phyloP scores from a whole-genome alignment of 805 yeast species.

The Yamadazyma laniorum region DNA sequence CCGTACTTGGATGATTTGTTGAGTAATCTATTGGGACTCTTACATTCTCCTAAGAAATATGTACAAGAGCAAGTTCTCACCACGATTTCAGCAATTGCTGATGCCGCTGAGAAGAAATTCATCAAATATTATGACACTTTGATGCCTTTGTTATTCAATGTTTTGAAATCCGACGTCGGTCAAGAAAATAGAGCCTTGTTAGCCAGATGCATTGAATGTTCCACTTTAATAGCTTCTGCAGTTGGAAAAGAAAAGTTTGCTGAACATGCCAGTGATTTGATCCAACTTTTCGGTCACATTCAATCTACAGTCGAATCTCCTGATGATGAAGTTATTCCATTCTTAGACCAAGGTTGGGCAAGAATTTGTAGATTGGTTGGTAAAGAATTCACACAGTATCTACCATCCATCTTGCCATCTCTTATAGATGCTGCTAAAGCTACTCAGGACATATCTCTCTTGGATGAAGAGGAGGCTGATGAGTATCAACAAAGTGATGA shows the following conservation, averaged over 20 bases:
- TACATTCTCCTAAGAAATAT: slow-evolving; percentile 84
- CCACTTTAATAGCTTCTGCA: slow-evolving; percentile 90
- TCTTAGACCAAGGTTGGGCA: slow-evolving; percentile 94
- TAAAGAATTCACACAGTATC: slow-evolving; percentile 76
- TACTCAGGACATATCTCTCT: slow-evolving; percentile 80
- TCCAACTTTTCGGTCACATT: slow-evolving; percentile 66
- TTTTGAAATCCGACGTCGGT: slow-evolving; percentile 74
- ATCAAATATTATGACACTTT: slow-evolving; percentile 89
- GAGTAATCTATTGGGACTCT: slow-evolving; percentile 66
- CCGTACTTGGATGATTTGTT: slow-evolving; percentile 88
- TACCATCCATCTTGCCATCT: slow-evolving; percentile 88
- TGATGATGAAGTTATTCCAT: slow-evolving; percentile 88
- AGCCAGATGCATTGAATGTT: slow-evolving; percentile 94
- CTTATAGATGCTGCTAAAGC: slow-evolving; percentile 81
- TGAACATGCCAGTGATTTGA: slow-evolving; percentile 70
- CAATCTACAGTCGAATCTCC: slow-evolving; percentile 57
- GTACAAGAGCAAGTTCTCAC: slow-evolving; percentile 97
- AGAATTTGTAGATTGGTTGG: slow-evolving; percentile 87
- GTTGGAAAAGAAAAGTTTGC: slow-evolving; percentile 89
- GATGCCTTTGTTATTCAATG: slow-evolving; percentile 84
- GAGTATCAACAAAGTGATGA: slow-evolving; percentile 81
- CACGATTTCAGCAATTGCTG: slow-evolving; percentile 95
- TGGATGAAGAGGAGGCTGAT: slow-evolving; percentile 86
- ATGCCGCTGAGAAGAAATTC: slow-evolving; percentile 87
- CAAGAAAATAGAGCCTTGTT: slow-evolving; percentile 74